These are phyloP conservation scores for Oryza officinalis DNA, from an alignment of 176 grass and related monocot species.

Conservation along the genomic window DNA sequence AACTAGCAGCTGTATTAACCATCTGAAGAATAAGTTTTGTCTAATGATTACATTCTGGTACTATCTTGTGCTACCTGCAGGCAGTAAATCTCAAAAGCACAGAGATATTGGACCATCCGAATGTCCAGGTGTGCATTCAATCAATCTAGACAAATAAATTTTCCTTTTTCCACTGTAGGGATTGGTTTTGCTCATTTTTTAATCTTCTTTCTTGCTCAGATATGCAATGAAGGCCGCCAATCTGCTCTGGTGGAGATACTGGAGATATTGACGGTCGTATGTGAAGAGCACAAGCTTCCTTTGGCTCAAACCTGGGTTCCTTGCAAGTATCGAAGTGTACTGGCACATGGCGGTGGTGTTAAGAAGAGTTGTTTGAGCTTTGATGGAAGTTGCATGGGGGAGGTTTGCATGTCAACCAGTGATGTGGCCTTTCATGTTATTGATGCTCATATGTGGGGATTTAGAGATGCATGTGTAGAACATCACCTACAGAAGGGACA, in stretches of 20 bases:
- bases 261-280: slow-evolving; percentile 73
- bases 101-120: slow-evolving; percentile 73
- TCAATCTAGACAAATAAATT: background rate
- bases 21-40: slow-evolving; percentile 18
- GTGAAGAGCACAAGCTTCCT: slow-evolving; percentile 86
- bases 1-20: background rate
- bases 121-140: slow-evolving; percentile 69
- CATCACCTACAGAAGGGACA: slow-evolving; percentile 95
- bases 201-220: slow-evolving; percentile 47
- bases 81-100: slow-evolving; percentile 94
- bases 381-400: slow-evolving; percentile 77
- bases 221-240: slow-evolving; percentile 94
- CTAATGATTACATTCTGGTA: background rate
- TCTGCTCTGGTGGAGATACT: slow-evolving; percentile 90
- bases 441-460: slow-evolving; percentile 83
- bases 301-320: slow-evolving; percentile 96
- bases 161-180: background rate
- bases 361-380: slow-evolving; percentile 91
- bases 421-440: slow-evolving; percentile 87
- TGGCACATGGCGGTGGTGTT: slow-evolving; percentile 85
- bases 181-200: slow-evolving; percentile 31
- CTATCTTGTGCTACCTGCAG: slow-evolving; percentile 54
- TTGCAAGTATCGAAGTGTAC: slow-evolving; percentile 72
- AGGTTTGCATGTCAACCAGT: slow-evolving; percentile 96
- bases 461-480: slow-evolving; percentile 93